Evolutionary conservation across 768 basidiomycete genomes (phyloP).

Genomic region (Coprinellus micaceus): DNA sequence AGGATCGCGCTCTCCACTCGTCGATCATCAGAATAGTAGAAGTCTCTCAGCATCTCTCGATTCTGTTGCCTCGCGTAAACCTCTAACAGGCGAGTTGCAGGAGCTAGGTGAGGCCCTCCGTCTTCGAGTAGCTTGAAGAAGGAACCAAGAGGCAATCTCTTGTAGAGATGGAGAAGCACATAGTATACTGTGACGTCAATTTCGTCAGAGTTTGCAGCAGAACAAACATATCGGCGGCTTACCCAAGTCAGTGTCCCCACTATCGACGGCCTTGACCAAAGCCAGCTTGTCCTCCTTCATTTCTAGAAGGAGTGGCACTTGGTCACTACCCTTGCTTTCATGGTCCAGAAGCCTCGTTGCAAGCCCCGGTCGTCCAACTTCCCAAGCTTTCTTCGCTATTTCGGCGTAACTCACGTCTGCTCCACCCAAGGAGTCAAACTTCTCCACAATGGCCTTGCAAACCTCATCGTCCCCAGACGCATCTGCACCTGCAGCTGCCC

Average conservation of each 20-base stretch:
- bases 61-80: slow-evolving; percentile 91
- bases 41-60: slow-evolving; percentile 88
- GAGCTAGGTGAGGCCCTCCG: slow-evolving; percentile 68
- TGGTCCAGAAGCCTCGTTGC: slow-evolving; percentile 94
- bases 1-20: slow-evolving; percentile 91
- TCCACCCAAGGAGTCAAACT: slow-evolving; percentile 80
- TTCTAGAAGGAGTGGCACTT: slow-evolving; percentile 85
- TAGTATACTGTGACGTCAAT: slow-evolving; percentile 72
- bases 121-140: slow-evolving; percentile 96
- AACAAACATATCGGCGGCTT: slow-evolving; percentile 16
- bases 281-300: slow-evolving; percentile 96
- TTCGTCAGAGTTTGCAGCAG: neutral
- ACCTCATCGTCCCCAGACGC: slow-evolving; percentile 71
- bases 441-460: slow-evolving; percentile 81
- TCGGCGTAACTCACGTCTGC: slow-evolving; percentile 88
- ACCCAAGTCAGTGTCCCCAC: slow-evolving; percentile 95
- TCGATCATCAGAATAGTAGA: slow-evolving; percentile 96
- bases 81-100: slow-evolving; percentile 78
- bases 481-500: slow-evolving; percentile 50
- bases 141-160: slow-evolving; percentile 76
- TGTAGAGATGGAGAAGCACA: slow-evolving; percentile 84
- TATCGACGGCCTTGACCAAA: slow-evolving; percentile 84
- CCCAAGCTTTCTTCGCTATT: slow-evolving; percentile 92
- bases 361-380: slow-evolving; percentile 71
- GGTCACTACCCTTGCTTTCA: slow-evolving; percentile 83